These are phyloP conservation scores for Phytophthora agathidicida DNA, from an alignment of 352 stramenopile species.

Conservation along the genomic window DNA sequence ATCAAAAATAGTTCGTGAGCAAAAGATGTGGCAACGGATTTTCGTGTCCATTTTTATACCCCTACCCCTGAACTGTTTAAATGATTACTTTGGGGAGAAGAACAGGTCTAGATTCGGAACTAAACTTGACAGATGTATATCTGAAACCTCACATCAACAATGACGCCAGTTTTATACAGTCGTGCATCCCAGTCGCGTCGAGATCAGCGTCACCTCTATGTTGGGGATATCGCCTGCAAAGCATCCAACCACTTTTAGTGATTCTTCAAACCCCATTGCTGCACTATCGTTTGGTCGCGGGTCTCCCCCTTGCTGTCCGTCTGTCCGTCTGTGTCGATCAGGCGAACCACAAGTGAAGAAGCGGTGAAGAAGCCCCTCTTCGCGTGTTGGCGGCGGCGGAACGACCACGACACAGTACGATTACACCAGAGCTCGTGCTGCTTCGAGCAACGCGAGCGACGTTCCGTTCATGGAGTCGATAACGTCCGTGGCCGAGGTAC, in stretches of 20 bases:
- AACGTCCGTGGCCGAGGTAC: slow-evolving; percentile 26
- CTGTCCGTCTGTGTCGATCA: slow-evolving; percentile 27
- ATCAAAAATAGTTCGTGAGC: no score
- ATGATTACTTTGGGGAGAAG: no score
- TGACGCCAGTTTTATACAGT: no score
- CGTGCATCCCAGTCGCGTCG: no score
- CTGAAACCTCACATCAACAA: no score
- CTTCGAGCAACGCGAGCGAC: slow-evolving; percentile 37
- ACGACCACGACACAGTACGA: slow-evolving; percentile 14
- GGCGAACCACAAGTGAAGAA: slow-evolving; percentile 30
- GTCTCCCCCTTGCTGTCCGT: slow-evolving; percentile 9
- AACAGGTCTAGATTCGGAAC: no score
- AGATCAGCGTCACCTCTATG: slow-evolving; percentile 55
- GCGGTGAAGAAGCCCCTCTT: slow-evolving; percentile 31
- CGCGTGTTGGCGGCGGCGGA: slow-evolving; percentile 8
- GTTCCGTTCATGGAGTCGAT: slow-evolving; percentile 43
- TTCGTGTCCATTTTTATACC: no score
- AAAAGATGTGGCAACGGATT: no score
- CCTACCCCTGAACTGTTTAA: no score
- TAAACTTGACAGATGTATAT: no score
- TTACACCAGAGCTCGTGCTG: slow-evolving; percentile 15
- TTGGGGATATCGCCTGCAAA: slow-evolving; percentile 55
- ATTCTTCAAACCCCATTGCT: slow-evolving; percentile 14
- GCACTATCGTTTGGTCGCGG: slow-evolving; percentile 13
- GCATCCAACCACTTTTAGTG: slow-evolving; percentile 10